phyloP scores from a whole-genome alignment of 2,329 filamentous ascomycete genomes.

The Verticillium nubilum region DNA sequence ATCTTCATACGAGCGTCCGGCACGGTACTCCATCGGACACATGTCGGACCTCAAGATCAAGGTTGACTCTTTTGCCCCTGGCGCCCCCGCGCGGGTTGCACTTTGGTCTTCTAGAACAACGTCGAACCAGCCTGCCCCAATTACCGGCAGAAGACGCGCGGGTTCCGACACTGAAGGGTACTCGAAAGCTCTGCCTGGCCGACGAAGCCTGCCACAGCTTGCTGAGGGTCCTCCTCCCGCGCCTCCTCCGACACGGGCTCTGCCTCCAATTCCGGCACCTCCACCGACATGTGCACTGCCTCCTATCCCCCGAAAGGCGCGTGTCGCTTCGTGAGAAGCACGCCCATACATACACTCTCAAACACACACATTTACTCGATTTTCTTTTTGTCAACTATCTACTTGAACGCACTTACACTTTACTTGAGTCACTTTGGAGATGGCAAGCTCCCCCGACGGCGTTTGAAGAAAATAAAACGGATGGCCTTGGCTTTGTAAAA shows the following conservation, averaged over 20 bases:
- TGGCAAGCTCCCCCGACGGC: not conserved
- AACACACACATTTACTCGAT: not conserved
- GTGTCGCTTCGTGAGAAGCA: not conserved
- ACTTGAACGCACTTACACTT: not conserved
- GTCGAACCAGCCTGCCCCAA: constrained; percentile 18
- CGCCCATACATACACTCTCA: not conserved
- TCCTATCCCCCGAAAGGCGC: constrained; percentile 38
- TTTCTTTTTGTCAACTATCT: not conserved
- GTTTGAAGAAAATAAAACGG: not conserved
- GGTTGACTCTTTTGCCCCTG: not conserved
- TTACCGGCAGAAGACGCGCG: constrained; percentile 6
- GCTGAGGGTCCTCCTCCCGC: constrained; percentile 45
- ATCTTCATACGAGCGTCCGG: not conserved
- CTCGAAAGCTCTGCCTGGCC: constrained; percentile 21
- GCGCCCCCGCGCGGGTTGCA: not conserved
- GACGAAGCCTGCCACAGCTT: constrained; percentile 47
- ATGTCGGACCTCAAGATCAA: not conserved
- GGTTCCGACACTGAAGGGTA: constrained; percentile 14
- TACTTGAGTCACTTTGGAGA: not conserved
- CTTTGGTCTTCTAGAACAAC: constrained; percentile 13
- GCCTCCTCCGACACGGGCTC: constrained; percentile 48
- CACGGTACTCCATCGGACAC: constrained; percentile 3
- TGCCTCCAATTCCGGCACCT: constrained; percentile 50
- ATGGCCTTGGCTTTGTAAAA: not conserved
- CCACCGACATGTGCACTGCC: constrained; percentile 51